Evolutionary conservation across 768 basidiomycete species (phyloP).

Genomic region (Leucocoprinus sp.): DNA sequence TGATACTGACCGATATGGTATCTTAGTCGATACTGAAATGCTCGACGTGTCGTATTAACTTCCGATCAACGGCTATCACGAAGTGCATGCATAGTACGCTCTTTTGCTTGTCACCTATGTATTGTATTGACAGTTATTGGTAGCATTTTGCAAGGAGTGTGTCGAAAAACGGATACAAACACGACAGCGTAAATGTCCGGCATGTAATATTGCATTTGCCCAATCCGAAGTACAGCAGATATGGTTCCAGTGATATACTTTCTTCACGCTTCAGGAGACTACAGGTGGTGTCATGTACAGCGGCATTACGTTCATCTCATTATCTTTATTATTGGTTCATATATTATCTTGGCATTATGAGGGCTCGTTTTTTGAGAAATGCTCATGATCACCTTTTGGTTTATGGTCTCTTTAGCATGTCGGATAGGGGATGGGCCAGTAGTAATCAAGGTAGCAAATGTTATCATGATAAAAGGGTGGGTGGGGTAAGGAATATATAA

Average conservation of each 20-base stretch:
- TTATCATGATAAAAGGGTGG: slow-evolving; percentile 8
- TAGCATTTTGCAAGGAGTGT: slow-evolving; percentile 81
- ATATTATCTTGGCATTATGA: slow-evolving; percentile 11
- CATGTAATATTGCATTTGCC: slow-evolving; percentile 75
- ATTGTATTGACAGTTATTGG: slow-evolving; percentile 1
- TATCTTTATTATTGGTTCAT: slow-evolving; percentile 13
- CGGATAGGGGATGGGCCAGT: too few relatives aligned
- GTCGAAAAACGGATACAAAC: slow-evolving; percentile 83
- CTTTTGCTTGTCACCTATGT: neutral
- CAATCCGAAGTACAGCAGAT: slow-evolving; percentile 64
- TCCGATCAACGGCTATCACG: slow-evolving; percentile 73
- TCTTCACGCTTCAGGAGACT: slow-evolving; percentile 11
- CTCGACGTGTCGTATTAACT: slow-evolving; percentile 72
- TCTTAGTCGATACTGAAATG: slow-evolving; percentile 75
- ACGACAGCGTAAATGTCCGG: slow-evolving; percentile 90
- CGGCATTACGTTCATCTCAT: neutral
- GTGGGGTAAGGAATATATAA: slow-evolving; percentile 7
- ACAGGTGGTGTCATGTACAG: slow-evolving; percentile 9
- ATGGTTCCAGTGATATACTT: slow-evolving; percentile 34
- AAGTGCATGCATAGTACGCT: slow-evolving; percentile 90
- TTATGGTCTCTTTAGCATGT: neutral
- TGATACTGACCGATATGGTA: neutral
- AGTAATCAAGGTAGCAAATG: slow-evolving; percentile 12
- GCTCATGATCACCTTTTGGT: slow-evolving; percentile 4
- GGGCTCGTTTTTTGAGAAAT: slow-evolving; percentile 8